Base-by-base conservation (phyloP, 345 rosid genomes). In the Eucalyptus sp. region DNA sequence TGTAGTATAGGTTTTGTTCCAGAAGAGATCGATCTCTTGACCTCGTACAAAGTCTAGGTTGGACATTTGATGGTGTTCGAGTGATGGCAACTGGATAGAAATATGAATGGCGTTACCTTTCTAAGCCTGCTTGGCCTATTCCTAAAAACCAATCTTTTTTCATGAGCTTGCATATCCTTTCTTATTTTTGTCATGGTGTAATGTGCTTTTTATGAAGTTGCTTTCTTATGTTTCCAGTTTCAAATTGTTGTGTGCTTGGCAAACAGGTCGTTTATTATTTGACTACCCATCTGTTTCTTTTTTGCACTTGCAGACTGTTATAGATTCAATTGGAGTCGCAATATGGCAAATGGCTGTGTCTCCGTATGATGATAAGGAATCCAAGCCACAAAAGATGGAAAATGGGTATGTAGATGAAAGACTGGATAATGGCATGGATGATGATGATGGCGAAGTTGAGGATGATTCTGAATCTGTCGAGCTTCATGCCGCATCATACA, bases 291-390 rank as follows among this genome's bases (percentile, higher is more conserved):
- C 64, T n/a, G 66, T 90, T 58, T 89, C 86, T 54, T 86, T 20
- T 88, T 86, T 89, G 62, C 81, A 10, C 50, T 22, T 90, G 92
- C 95, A 97, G 99, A 92, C 90, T 93, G 96, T 94, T 68, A 92
- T 97, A 33, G 95, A 96, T 89, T 93, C 98, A 15, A 96, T 92
- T 91, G 99, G 96, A 86, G 90, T 91, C 87, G 94, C 99, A 85
- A 96, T 97, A 91, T 97, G 99, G 99, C 99, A 96, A 92, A 95
- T 96, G 96, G 96, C 99, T 50, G 91, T 95, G 86, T 93, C 96
- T 60, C 98, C 98, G 1, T 48, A 62, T 64, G 86, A 68, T 88
- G 66, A 89, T 66, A 44, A 92, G 86, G 95, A 91, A 91, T 87
- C 76, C 56, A 90, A 90, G 62, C 46, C 93, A 60, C 90, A 64